Evolutionary conservation across 1,284 basidiomycete genomes (phyloP).

Genomic region (Lentinus polychrous): DNA sequence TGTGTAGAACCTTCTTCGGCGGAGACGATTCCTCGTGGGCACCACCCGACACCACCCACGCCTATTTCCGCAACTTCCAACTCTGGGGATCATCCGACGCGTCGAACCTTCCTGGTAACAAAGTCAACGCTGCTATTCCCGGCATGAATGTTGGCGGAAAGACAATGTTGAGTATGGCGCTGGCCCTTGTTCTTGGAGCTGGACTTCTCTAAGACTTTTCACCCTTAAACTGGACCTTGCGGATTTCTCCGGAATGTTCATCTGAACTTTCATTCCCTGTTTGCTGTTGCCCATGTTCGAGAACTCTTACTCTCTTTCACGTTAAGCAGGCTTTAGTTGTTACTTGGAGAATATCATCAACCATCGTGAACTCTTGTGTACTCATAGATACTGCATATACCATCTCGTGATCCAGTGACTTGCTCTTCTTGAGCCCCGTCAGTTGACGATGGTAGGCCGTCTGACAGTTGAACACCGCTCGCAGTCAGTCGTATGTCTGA

Average conservation of each 20-base stretch:
- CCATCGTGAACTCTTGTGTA: too few species aligned
- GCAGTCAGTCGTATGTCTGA: too few species aligned
- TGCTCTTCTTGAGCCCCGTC: too few species aligned
- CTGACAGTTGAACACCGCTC: too few species aligned
- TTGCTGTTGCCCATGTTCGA: not conserved
- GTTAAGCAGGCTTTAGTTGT: too few species aligned
- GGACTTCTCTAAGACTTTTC: not conserved
- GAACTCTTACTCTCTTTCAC: not conserved
- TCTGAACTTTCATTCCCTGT: not conserved
- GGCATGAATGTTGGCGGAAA: not conserved
- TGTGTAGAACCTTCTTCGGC: constrained; percentile 63
- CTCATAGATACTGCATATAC: too few species aligned
- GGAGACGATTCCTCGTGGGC: constrained; percentile 62
- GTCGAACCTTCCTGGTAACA: constrained; percentile 21
- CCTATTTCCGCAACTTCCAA: constrained; percentile 64
- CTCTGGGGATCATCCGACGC: constrained; percentile 23
- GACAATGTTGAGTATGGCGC: not conserved
- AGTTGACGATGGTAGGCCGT: too few species aligned
- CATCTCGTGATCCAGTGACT: too few species aligned
- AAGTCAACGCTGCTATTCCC: not conserved
- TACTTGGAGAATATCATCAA: too few species aligned
- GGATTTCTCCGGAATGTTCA: not conserved
- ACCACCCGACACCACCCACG: constrained; percentile 50
- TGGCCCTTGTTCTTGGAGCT: not conserved
- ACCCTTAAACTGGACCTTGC: too few species aligned